A percentile compares a stretch with the other conserved stretches of the same genome.
Conservation (phyloP, 2,329 filamentous ascomycete species). For the Aspergillus alliaceus region DNA sequence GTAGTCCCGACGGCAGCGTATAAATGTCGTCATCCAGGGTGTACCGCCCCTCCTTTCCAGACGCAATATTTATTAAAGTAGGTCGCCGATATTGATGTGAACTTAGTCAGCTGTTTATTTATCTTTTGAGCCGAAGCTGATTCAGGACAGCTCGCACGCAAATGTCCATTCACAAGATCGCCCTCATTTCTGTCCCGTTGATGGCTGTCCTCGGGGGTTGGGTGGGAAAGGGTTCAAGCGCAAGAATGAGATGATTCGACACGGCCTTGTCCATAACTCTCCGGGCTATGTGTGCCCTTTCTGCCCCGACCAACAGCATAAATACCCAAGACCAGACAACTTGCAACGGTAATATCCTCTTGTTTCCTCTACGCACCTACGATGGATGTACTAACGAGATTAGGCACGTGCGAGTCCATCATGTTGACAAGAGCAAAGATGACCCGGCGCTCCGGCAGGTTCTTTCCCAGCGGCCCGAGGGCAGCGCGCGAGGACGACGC, state of each 20-base stretch:
- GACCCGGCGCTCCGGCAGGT: conserved; percentile 80
- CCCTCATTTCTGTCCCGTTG: conserved; percentile 64
- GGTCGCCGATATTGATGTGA: conserved; percentile 24
- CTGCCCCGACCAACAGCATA: conserved; percentile 89
- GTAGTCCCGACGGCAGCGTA: conserved; percentile 35
- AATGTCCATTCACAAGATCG: conserved; percentile 65
- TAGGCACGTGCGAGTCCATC: conserved; percentile 91
- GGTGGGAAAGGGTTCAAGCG: conserved; percentile 68
- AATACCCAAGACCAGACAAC: conserved; percentile 93
- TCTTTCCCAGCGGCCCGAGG: conserved; percentile 80
- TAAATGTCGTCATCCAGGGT: conserved; percentile 58
- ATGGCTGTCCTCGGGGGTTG: conserved; percentile 57
- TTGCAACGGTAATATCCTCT: conserved; percentile 70
- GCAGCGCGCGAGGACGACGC: conserved; percentile 75
- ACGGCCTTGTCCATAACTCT: conserved; percentile 87
- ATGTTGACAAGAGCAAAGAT: conserved; percentile 85
- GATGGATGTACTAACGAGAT: conserved; percentile 3
- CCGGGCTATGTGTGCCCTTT: conserved; percentile 96
- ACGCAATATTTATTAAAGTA: conserved; percentile 67
- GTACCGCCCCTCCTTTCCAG: conserved; percentile 60
- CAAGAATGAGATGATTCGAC: conserved; percentile 71
- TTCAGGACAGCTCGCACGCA: conserved; percentile 44
- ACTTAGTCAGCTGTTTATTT: background rate
- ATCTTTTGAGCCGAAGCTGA: conserved; percentile 5
- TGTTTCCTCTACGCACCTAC: background rate